Base-by-base conservation (phyloP, 2,329 filamentous ascomycete genomes). In the Hypoxylon sp. region DNA sequence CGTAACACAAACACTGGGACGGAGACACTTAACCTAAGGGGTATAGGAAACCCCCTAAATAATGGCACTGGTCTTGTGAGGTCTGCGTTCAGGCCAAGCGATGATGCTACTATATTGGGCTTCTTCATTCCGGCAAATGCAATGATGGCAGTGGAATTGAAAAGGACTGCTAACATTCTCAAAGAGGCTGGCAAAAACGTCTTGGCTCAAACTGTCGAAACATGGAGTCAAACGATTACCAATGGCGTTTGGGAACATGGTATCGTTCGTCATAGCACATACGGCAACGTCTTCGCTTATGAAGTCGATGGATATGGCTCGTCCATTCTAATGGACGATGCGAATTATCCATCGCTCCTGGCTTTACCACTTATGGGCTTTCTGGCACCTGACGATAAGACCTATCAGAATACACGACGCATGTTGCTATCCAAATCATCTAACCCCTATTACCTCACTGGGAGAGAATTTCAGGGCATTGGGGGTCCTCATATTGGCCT, bases 111-210 rank as follows among this genome's bases (percentile, higher is more conserved):
- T 0, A 98, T 96, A 38, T 84, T 99, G 2, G 94, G 94, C 48
- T 99, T 93, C 83, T 93, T 97, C 78, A 97, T 99, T 72, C 96
- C 96, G 0, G 91, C 93, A 38, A 99, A 99, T 77, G 96, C 96
- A 23, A 95, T 97, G 90, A 97, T 99, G 86, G 90, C 93, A 2
- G 92, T 95, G 0, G 94, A 99, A 79, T 84, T 99, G 25, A 88
- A 90, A 69, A 90, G 92, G 45, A 90, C 92, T 0, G 89, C 93
- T 0, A 83, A 85, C 5, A 84, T 97, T 19, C 86, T 98, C n/a
- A 81, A 82, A 57, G 83, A 83, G 5, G 87, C 85, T 1, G 87
- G 86, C 1, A 87, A 91, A 51, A 78, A 83, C 2, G 79, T 81
- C 0, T 75, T 88, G 5, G 83, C 87, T 0, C 81, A 87, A 38